Evolutionary conservation across 495 filamentous ascomycete genomes (phyloP).

Genomic region (Penicillium waksmanii): DNA sequence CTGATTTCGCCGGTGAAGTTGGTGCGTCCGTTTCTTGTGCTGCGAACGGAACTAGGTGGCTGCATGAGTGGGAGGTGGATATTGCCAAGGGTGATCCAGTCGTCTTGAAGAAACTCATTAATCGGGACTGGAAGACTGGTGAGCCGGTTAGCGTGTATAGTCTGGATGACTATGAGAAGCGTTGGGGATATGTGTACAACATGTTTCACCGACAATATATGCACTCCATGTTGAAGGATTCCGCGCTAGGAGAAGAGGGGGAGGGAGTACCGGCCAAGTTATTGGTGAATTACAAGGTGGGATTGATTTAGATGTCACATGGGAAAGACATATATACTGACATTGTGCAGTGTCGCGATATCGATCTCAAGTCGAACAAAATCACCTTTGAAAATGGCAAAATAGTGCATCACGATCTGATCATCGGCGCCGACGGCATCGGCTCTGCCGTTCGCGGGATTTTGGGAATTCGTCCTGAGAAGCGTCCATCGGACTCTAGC

Average conservation of each 20-base stretch:
- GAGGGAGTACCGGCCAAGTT: conserved; percentile 47
- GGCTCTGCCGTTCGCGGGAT: conserved; percentile 46
- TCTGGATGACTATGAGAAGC: conserved; percentile 47
- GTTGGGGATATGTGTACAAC: conserved; percentile 54
- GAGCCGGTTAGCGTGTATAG: conserved; percentile 50
- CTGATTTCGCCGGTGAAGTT: conserved; percentile 47
- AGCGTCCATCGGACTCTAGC: conserved; percentile 46
- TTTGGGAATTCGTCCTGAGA: conserved; percentile 48
- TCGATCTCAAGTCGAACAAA: conserved; percentile 38
- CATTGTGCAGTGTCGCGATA: conserved; percentile 32
- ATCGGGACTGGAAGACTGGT: conserved; percentile 52
- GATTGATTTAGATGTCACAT: background rate
- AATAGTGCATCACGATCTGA: conserved; percentile 40
- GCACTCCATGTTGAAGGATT: conserved; percentile 57
- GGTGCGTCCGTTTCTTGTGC: conserved; percentile 50
- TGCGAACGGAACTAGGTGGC: conserved; percentile 49
- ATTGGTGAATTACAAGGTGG: conserved; percentile 47
- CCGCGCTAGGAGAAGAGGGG: conserved; percentile 45
- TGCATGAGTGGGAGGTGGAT: conserved; percentile 51
- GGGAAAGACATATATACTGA: background rate
- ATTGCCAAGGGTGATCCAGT: conserved; percentile 50
- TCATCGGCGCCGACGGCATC: conserved; percentile 51
- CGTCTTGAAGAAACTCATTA: conserved; percentile 51
- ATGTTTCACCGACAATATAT: conserved; percentile 62
- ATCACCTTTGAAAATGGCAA: conserved; percentile 44